phyloP scores from a whole-genome alignment of 805 yeast species.

The Helenozyma baotianmanensis region DNA sequence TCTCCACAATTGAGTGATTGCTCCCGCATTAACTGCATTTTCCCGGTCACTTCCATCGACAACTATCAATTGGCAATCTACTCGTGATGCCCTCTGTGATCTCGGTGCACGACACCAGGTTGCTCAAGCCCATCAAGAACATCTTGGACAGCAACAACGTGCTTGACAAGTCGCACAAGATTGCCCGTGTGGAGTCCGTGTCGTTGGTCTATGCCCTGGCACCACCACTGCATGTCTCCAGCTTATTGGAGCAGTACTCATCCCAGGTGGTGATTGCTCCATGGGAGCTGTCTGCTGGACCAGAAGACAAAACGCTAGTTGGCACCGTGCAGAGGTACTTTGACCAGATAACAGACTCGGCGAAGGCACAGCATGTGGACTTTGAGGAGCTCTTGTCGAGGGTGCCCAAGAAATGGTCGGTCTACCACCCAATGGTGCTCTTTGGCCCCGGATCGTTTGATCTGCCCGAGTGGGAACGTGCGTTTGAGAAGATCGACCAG shows the following conservation, averaged over 20 bases:
- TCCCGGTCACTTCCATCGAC: no score
- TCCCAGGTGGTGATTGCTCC: no score
- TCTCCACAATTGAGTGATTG: no score
- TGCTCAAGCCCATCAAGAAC: constrained; percentile 10
- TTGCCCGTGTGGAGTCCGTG: constrained; percentile 1
- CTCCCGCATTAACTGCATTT: no score
- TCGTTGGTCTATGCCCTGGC: not conserved
- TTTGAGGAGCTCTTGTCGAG: not conserved
- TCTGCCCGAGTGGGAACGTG: constrained; percentile 26
- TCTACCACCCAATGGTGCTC: constrained; percentile 66
- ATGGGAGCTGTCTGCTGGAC: no score
- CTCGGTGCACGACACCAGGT: constrained; percentile 4
- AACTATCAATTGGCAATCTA: no score
- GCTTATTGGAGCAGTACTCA: no score
- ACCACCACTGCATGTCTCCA: not conserved
- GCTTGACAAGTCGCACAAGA: constrained; percentile 8
- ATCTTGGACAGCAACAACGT: constrained; percentile 3
- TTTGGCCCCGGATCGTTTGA: constrained; percentile 49
- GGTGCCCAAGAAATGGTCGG: constrained; percentile 52
- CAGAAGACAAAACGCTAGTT: not conserved
- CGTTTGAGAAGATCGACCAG: constrained; percentile 4
- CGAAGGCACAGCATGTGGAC: not conserved
- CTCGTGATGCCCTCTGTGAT: constrained; percentile 8
- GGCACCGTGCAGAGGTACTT: constrained; percentile 1
- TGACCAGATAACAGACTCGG: not conserved